Evolutionary conservation across 208 protist species (phyloP).

Genomic region (Trypanosoma grayi): DNA sequence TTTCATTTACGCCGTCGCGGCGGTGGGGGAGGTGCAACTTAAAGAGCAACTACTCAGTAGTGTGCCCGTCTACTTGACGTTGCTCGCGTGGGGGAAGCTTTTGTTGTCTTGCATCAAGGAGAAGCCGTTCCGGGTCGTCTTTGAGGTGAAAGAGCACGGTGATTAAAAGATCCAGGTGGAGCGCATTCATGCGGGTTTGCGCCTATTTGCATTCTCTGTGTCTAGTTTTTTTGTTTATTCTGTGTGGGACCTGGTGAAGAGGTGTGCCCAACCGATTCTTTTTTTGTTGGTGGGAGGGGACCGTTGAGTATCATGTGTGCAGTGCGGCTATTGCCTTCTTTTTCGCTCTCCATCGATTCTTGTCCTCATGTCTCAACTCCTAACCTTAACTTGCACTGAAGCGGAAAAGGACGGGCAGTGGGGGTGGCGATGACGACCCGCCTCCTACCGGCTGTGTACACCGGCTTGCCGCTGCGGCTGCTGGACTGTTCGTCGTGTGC

Average conservation of each 20-base stretch:
- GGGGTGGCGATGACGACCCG: not conserved
- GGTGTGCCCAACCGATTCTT: not conserved
- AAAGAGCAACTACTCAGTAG: conserved; percentile 3
- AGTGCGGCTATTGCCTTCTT: not conserved
- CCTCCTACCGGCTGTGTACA: conserved; percentile 2
- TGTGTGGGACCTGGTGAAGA: not conserved
- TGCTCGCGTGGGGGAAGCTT: conserved; percentile 28
- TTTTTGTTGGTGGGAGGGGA: not conserved
- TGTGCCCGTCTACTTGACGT: conserved; percentile 17
- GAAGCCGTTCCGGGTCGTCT: conserved; percentile 23
- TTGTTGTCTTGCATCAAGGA: conserved; percentile 36
- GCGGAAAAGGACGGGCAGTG: not conserved
- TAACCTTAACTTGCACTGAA: not conserved
- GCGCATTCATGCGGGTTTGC: not conserved
- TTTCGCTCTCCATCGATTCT: not conserved
- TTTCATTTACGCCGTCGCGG: conserved; percentile 26
- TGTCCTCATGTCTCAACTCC: not conserved
- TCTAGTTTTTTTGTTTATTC: not conserved
- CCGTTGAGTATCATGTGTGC: not conserved
- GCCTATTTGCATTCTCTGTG: not conserved
- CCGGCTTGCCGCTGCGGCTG: conserved; percentile 27
- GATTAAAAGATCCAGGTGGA: conserved; percentile 15
- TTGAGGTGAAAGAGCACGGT: conserved; percentile 30
- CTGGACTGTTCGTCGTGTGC: conserved; percentile 58
- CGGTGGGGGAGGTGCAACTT: conserved; percentile 8